phyloP scores from a whole-genome alignment of 1,284 basidiomycete species.

The Boletellus sp. region DNA sequence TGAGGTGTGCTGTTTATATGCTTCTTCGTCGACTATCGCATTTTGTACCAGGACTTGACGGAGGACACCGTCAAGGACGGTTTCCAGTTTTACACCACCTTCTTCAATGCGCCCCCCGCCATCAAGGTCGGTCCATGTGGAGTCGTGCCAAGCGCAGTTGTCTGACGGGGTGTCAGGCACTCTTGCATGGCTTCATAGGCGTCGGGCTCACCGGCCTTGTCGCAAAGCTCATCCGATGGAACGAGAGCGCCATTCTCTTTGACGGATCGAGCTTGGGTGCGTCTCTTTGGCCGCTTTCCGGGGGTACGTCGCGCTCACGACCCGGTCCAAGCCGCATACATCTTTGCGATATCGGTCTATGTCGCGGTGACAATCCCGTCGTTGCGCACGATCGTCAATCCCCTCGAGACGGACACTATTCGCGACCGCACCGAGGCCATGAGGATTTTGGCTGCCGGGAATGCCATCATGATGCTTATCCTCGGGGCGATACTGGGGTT shows the following conservation, averaged over 20 bases:
- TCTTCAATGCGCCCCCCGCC: slow-evolving; percentile 85
- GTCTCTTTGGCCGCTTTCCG: slow-evolving; percentile 13
- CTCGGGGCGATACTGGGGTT: slow-evolving; percentile 62
- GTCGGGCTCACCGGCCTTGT: slow-evolving; percentile 71
- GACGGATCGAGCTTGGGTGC: slow-evolving; percentile 81
- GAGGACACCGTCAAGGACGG: slow-evolving; percentile 68
- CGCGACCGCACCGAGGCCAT: slow-evolving; percentile 74
- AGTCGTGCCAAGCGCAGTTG: not conserved
- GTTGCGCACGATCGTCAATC: slow-evolving; percentile 68
- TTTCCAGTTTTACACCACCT: slow-evolving; percentile 84
- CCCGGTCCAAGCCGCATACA: slow-evolving; percentile 55
- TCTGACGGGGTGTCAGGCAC: slow-evolving; percentile 48
- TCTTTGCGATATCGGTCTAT: slow-evolving; percentile 77
- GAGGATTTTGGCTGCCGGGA: slow-evolving; percentile 77
- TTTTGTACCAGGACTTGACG: slow-evolving; percentile 67
- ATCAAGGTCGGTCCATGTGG: slow-evolving; percentile 62
- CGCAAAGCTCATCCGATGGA: slow-evolving; percentile 80
- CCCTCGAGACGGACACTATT: slow-evolving; percentile 52
- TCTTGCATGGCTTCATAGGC: slow-evolving; percentile 79
- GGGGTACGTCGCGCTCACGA: slow-evolving; percentile 9
- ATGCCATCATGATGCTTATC: slow-evolving; percentile 73
- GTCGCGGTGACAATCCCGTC: slow-evolving; percentile 74
- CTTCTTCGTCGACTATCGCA: slow-evolving; percentile 80
- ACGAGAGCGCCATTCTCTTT: slow-evolving; percentile 89
- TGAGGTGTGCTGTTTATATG: slow-evolving; percentile 85